Evolutionary conservation across 2,329 filamentous ascomycete genomes (phyloP).

Genomic region (Plenodomus tracheiphilus): DNA sequence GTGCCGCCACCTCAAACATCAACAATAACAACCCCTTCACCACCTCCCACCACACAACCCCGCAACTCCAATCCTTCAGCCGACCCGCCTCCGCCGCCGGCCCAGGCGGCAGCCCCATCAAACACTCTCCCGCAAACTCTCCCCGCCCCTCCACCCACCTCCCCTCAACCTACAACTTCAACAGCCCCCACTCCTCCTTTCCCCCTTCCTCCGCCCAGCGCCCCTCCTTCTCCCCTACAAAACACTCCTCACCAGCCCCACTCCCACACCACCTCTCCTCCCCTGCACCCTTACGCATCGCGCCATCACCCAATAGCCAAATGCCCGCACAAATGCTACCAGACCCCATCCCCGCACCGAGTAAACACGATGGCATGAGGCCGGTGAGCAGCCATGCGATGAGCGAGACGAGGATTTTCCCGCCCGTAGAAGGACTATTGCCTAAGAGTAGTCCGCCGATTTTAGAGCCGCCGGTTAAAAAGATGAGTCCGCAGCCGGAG

Average conservation of each 20-base stretch:
- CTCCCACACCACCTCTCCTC: slow-evolving; percentile 40
- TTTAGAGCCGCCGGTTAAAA: slow-evolving; percentile 64
- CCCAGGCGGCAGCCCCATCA: slow-evolving; percentile 37
- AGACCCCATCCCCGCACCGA: slow-evolving; percentile 48
- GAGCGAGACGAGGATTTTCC: slow-evolving; percentile 54
- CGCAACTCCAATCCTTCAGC: slow-evolving; percentile 33
- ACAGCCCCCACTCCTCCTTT: slow-evolving; percentile 53
- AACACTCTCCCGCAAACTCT: slow-evolving; percentile 40
- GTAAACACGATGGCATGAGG: slow-evolving; percentile 49
- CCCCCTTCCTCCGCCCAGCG: slow-evolving; percentile 41
- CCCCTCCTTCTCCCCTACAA: slow-evolving; percentile 44
- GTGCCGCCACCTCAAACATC: not conserved
- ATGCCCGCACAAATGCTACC: slow-evolving; percentile 41
- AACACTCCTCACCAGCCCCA: slow-evolving; percentile 45
- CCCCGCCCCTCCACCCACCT: slow-evolving; percentile 39
- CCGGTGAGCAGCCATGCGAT: slow-evolving; percentile 39
- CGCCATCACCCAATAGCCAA: slow-evolving; percentile 32
- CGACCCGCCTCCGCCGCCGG: slow-evolving; percentile 36
- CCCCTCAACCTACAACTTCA: slow-evolving; percentile 37
- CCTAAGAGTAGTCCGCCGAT: slow-evolving; percentile 62
- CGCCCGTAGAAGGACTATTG: slow-evolving; percentile 60
- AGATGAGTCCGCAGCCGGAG: slow-evolving; percentile 24
- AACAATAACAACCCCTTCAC: not conserved
- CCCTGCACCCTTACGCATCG: slow-evolving; percentile 31
- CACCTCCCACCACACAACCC: not conserved